Evolutionary conservation across 2,329 filamentous ascomycete species (phyloP), one percentile per base, ranked within the genome.

Genomic region (Seiridium unicorne): DNA sequence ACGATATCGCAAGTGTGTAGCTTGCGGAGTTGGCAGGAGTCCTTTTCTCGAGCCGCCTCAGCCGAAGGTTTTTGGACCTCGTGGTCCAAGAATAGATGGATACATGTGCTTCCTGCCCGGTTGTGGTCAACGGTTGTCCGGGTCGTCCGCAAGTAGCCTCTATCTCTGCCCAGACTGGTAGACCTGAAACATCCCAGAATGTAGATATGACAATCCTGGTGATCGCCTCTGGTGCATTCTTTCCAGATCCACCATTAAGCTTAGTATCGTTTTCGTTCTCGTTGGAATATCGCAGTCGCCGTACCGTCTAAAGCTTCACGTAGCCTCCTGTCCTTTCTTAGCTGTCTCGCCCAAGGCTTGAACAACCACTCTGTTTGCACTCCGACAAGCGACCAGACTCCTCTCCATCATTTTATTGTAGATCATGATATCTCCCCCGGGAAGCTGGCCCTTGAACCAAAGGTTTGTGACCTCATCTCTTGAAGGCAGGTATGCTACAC

Each of bases 381-480:
- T 76, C 36, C 71, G 74, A 34, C 77, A 78, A 2, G 78, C 78
- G 26, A 74, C 64, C 36, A 81, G 69, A 26, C 75, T 76, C 62
- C 72, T 73, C 62, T 79, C 74, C 3, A 80, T 70, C 64, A 81
- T 66, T 44, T 73, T 70, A 53, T 75, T 73, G 64, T 80, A 79
- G 36, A 77, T 60, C 44, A 71, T 67, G 49, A 73, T 70, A 54
- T 79, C 75, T 62, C 78, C 76, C 3, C 77, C 73, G 2, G 82
- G 77, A 7, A 85, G 63, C 61, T 80, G 77, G 5, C 95, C 94
- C 77, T 93, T 97, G 70, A 96, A 85, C 95, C 95, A 99, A 18
- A 98, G 76, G 71, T 97, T 93, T 7, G 94, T 97, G 56, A 98
- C 87, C 74, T 99, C 95, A 67, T 98, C 94, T 63, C 93, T 84